A percentile compares a stretch with the other conserved stretches of the same genome.
Evolutionary conservation across 2,329 filamentous ascomycete species (phyloP).

Genomic region (Metarhizium robertsii): DNA sequence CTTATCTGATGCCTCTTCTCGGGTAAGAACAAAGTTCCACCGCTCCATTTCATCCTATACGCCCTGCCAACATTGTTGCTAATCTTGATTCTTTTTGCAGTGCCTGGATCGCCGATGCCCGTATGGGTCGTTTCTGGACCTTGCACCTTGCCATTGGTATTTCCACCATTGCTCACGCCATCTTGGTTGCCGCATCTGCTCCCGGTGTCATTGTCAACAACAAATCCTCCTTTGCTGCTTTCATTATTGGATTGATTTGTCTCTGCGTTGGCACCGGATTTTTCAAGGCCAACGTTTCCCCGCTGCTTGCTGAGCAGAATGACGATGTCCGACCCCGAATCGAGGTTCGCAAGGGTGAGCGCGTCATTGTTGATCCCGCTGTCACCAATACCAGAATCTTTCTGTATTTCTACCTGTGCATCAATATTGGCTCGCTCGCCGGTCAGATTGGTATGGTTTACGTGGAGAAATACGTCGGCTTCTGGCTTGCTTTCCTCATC

Average conservation of each 20-base stretch:
- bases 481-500: constrained; percentile 62
- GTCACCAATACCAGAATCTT: constrained; percentile 61
- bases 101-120: constrained; percentile 56
- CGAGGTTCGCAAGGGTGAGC: constrained; percentile 48
- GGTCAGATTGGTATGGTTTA: constrained; percentile 57
- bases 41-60: background rate
- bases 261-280: constrained; percentile 61
- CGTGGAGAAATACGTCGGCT: constrained; percentile 66
- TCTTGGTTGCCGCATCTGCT: constrained; percentile 56
- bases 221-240: constrained; percentile 51
- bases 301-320: constrained; percentile 63
- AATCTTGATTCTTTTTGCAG: constrained; percentile 14
- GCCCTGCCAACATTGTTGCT: background rate
- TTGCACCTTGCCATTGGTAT: constrained; percentile 59
- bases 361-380: constrained; percentile 61
- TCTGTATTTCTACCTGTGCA: constrained; percentile 48
- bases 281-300: constrained; percentile 74
- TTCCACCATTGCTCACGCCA: constrained; percentile 55
- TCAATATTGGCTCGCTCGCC: constrained; percentile 53
- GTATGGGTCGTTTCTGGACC: constrained; percentile 63
- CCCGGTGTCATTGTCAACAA: constrained; percentile 51
- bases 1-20: constrained; percentile 48
- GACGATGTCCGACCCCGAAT: constrained; percentile 48
- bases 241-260: constrained; percentile 54
- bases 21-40: constrained; percentile 28